Percentiles rank a stretch among this genome's conserved stretches.
Evolutionary conservation across 2,329 filamentous ascomycete species (phyloP).

Genomic region (Penicillium sp.): DNA sequence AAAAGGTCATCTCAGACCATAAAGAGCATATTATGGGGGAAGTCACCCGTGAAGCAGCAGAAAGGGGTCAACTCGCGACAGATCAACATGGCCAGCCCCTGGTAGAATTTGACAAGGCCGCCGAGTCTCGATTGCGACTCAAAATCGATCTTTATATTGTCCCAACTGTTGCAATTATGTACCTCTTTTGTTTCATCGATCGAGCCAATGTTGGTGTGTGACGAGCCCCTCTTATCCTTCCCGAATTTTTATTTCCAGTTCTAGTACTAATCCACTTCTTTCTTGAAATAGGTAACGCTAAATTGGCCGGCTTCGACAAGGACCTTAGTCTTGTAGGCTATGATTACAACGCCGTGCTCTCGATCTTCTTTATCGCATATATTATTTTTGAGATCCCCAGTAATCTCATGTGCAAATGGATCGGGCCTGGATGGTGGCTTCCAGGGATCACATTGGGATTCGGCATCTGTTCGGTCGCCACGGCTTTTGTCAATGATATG

Average conservation of each 20-base stretch:
- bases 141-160: conserved; percentile 68
- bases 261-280: neutral
- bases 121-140: conserved; percentile 57
- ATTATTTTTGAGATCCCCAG: conserved; percentile 70
- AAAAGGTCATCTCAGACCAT: conserved; percentile 22
- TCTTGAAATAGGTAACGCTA: conserved; percentile 59
- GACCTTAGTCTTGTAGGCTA: conserved; percentile 61
- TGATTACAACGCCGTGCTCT: conserved; percentile 69
- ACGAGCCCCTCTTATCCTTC: neutral
- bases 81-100: conserved; percentile 54
- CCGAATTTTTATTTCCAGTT: neutral
- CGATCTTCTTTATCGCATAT: conserved; percentile 71
- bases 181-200: conserved; percentile 73
- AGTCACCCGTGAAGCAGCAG: conserved; percentile 41
- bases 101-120: conserved; percentile 56
- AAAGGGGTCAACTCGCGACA: conserved; percentile 49
- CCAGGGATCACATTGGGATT: conserved; percentile 63
- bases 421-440: conserved; percentile 72
- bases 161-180: conserved; percentile 65
- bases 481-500: conserved; percentile 62
- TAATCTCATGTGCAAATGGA: conserved; percentile 63
- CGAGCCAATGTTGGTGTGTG: conserved; percentile 67
- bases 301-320: conserved; percentile 62
- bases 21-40: conserved; percentile 19
- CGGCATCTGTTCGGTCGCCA: conserved; percentile 63